Evolutionary conservation across 1,139 yeast genomes (phyloP).

Genomic region (Sugiyamaella novakii): DNA sequence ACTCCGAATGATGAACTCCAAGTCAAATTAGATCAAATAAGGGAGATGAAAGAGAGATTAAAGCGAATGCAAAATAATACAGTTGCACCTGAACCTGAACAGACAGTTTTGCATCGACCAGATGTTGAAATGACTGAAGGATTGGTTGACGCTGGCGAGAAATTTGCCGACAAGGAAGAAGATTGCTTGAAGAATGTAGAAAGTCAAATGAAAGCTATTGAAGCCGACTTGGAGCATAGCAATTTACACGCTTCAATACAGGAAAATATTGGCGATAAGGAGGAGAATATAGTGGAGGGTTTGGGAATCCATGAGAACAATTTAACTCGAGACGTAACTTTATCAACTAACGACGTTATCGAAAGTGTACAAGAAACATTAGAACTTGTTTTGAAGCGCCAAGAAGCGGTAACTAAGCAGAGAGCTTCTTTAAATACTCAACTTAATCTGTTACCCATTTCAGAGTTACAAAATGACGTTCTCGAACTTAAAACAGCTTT

Average conservation of each 20-base stretch:
- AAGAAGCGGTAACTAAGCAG: conserved; percentile 9
- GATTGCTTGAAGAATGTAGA: no score
- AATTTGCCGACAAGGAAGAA: no score
- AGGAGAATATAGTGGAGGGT: no score
- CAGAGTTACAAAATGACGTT: conserved; percentile 10
- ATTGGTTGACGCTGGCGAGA: no score
- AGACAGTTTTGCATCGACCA: no score
- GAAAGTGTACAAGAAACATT: conserved; percentile 11
- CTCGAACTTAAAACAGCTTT: conserved; percentile 8
- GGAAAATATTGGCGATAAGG: no score
- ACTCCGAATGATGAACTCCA: conserved; percentile 14
- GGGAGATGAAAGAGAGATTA: conserved; percentile 22
- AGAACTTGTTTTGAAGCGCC: conserved; percentile 6
- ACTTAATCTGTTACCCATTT: conserved; percentile 5
- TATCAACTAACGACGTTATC: not conserved
- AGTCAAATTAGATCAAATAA: conserved; percentile 24
- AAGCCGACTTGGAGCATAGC: no score
- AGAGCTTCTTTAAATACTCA: conserved; percentile 7
- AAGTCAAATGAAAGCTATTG: no score
- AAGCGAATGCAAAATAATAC: conserved; percentile 21
- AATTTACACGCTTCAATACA: no score
- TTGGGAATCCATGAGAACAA: no score
- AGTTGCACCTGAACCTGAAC: no score
- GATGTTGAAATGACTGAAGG: conserved; percentile 3
- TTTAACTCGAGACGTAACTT: no score